phyloP scores from a whole-genome alignment of 1,284 basidiomycete species.

The Butyriboletus appendiculatus region DNA sequence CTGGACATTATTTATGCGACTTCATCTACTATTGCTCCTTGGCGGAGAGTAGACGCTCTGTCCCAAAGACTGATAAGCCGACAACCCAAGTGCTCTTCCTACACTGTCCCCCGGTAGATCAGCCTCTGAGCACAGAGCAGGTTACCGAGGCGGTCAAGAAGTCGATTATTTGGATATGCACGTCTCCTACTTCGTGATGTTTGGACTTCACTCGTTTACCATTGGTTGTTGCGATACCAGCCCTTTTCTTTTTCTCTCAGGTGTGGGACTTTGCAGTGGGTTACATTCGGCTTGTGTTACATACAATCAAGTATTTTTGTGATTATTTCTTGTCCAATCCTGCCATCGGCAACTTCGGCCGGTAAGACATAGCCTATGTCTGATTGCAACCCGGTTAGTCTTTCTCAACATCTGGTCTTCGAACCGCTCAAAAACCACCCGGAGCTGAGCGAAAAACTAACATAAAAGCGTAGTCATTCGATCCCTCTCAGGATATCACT shows the following conservation, averaged over 20 bases:
- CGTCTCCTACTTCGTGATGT: constrained; percentile 20
- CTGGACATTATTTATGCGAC: constrained; percentile 77
- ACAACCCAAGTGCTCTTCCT: constrained; percentile 66
- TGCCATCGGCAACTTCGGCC: constrained; percentile 18
- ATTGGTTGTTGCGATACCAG: constrained; percentile 16
- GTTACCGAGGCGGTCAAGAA: constrained; percentile 64
- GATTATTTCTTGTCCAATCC: not conserved
- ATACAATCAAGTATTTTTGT: not conserved
- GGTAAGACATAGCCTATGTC: constrained; percentile 4
- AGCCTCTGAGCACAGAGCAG: constrained; percentile 61
- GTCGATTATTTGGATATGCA: constrained; percentile 59
- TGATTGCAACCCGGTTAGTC: not conserved
- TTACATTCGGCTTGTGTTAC: constrained; percentile 2
- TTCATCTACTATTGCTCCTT: constrained; percentile 78
- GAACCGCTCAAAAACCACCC: not conserved
- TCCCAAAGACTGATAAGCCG: constrained; percentile 55
- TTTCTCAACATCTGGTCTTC: constrained; percentile 17
- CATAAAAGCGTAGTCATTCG: constrained; percentile 13
- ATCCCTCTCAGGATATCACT: not conserved
- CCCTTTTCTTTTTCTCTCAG: constrained; percentile 1
- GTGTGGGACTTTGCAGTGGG: constrained; percentile 29
- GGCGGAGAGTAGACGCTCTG: constrained; percentile 61
- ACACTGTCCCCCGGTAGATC: constrained; percentile 66
- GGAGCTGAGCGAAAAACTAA: not conserved
- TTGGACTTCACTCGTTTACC: not conserved